These are phyloP conservation scores for Erysimum cheiri DNA, from an alignment of 441 rosid species.

Conservation along the genomic window DNA sequence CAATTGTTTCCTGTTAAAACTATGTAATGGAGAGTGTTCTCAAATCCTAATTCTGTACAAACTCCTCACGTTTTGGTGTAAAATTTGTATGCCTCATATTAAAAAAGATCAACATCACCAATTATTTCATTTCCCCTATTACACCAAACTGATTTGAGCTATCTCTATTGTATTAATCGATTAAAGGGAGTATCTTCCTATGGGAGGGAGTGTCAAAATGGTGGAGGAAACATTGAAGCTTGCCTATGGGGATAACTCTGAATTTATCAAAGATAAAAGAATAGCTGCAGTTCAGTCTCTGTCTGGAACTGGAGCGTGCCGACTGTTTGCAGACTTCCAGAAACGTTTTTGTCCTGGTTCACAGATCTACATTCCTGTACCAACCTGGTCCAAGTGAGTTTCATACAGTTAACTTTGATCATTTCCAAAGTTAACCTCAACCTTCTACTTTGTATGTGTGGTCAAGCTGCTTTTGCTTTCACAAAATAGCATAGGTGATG, in stretches of 20 bases:
- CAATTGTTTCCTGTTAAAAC: not conserved
- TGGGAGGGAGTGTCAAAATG: slow-evolving; percentile 96
- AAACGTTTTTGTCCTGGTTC: slow-evolving; percentile 84
- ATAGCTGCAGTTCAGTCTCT: slow-evolving; percentile 91
- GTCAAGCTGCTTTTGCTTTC: slow-evolving; percentile 1
- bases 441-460: slow-evolving; percentile 3
- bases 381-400: slow-evolving; percentile 97
- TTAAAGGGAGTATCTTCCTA: slow-evolving; percentile 97
- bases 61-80: not conserved
- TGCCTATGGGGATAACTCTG: slow-evolving; percentile 90
- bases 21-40: not conserved
- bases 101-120: not conserved
- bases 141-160: slow-evolving; percentile 22
- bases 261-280: slow-evolving; percentile 76
- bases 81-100: slow-evolving; percentile 12
- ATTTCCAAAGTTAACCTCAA: not conserved
- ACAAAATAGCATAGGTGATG: slow-evolving; percentile 6
- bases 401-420: slow-evolving; percentile 10
- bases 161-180: slow-evolving; percentile 11
- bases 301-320: slow-evolving; percentile 96
- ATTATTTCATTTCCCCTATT: not conserved
- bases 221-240: slow-evolving; percentile 87
- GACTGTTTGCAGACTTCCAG: slow-evolving; percentile 94
- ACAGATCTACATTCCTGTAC: slow-evolving; percentile 89
- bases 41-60: slow-evolving; percentile 4